Base-by-base conservation (phyloP, 2,329 filamentous ascomycete species). In the Colletotrichum cuscutae region DNA sequence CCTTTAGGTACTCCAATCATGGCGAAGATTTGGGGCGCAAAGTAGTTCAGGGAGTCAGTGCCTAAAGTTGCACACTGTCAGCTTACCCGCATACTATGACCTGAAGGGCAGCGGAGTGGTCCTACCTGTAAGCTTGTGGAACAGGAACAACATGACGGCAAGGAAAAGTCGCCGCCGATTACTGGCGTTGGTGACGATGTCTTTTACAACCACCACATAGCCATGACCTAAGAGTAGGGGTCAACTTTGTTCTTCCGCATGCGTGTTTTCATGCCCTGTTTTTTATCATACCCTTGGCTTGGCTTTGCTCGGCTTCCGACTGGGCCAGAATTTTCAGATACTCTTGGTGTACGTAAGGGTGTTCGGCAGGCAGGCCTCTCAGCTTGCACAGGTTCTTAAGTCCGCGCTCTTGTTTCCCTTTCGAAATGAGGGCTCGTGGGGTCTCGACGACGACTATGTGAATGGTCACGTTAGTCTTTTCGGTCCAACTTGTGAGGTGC, bases 61-160 rank as follows among this genome's bases (percentile, higher is more conserved):
- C 42, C 42, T 49, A 22, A 11, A 49, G 19, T 19, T 19, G 19
- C 42, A 4, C 19, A 82, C 82, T 2, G 82, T 84, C 35, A 84
- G 80, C 42, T 84, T 84, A 75, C 84, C 82, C 12, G 3, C 12
- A 71, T 83, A 84, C 1, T 83, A 54, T 65, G 82, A 82, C 4
- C 5, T n/a, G 3, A n/a, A 7, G 22, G 8, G 3, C 5, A 28
- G 0, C 82, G 49, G 81, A 84, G 72, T 84, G 84, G 75, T 84
- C 1, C 81, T 84, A 1, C 83, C 82, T 2, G 82, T 84, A 28
- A 84, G 80, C 46, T 85, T 84, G 75, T 84, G 82, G 68, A 84
- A 84, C 1, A 85, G 54, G 66, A 83, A 83, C 12, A 83, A 73
- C 76, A 80, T 81, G 3, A 80, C 75, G 2, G 81, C 78, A 9